Conservation (phyloP, 257 asterid species). For the Rauvolfia tetraphylla region DNA sequence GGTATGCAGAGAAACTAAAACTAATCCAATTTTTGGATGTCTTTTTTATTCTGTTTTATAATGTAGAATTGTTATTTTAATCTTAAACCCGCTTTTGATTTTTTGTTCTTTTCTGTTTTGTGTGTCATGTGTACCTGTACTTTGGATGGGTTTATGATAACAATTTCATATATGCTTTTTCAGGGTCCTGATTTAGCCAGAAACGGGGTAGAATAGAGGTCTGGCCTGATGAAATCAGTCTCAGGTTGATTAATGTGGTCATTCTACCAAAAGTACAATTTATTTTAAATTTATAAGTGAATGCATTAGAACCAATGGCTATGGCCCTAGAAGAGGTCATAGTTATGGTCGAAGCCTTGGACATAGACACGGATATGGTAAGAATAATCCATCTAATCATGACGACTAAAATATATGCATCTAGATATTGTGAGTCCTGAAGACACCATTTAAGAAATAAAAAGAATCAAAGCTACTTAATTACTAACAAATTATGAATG, state of each 20-base stretch:
- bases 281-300: no score
- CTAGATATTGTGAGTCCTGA: no score
- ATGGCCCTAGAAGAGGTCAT: no score
- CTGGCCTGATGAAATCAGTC: conserved; percentile 30
- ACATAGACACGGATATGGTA: no score
- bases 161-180: conserved; percentile 9
- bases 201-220: not conserved
- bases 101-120: not conserved
- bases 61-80: not conserved
- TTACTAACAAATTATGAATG: no score
- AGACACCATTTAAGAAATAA: no score
- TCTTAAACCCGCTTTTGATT: not conserved
- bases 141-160: not conserved
- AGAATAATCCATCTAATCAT: no score
- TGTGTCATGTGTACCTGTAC: not conserved
- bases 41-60: not conserved
- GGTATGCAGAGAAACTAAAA: not conserved
- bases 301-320: no score
- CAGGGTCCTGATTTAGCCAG: conserved; percentile 12
- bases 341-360: no score
- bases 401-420: no score
- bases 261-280: no score
- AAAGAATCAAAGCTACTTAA: no score
- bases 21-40: not conserved
- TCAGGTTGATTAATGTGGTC: conserved; percentile 42